Evolutionary conservation across 75 land plant genomes (phyloP), one percentile per base, ranked within the genome.

Genomic region (Pinus taeda): DNA sequence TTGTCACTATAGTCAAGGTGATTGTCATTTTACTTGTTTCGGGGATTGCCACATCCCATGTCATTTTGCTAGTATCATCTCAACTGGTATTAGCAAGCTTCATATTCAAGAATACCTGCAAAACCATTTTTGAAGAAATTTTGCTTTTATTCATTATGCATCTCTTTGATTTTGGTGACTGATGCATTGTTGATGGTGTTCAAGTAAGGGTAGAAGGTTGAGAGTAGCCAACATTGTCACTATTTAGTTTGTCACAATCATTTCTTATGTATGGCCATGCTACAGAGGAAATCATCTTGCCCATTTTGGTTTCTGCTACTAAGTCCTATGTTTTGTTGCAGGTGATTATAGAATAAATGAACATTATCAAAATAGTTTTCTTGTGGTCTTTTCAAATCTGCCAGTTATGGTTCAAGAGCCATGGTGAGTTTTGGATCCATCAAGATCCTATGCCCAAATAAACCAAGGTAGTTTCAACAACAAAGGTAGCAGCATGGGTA

Each of bases 61-160:
- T 86, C 15, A 80, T 91, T 20, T 77, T 91, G 12, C 24, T 91
- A 73, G 67, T 86, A 21, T 81, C 86, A 49, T 88, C 90, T 15
- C 90, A 88, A 76, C 75, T 91, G 3, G 20, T 91, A 58, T 59
- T 85, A 0, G 76, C 82, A n/a, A 88, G 55, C 12, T 91, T 91
- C 73, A 82, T 91, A 72, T 91, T 91, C 76, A 82, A 83, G 15
- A 86, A 91, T 59, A 78, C 88, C 4, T 71, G 70, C 78, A 91
- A 84, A 81, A 88, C 82, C 20, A 56, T 76, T 8, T 91, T 91
- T 33, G 0, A 33, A 33, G 33, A 1, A 33, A 33, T 33, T 33
- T 0, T 33, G 2, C 1, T 33, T 33, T 0, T 2, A 0, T 33
- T 33, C 33, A 1, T 33, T 33, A 33, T 33, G 33, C 33, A 33